Base-by-base conservation (phyloP, 2,329 filamentous ascomycete species). In the Penicillium brevicompactum region DNA sequence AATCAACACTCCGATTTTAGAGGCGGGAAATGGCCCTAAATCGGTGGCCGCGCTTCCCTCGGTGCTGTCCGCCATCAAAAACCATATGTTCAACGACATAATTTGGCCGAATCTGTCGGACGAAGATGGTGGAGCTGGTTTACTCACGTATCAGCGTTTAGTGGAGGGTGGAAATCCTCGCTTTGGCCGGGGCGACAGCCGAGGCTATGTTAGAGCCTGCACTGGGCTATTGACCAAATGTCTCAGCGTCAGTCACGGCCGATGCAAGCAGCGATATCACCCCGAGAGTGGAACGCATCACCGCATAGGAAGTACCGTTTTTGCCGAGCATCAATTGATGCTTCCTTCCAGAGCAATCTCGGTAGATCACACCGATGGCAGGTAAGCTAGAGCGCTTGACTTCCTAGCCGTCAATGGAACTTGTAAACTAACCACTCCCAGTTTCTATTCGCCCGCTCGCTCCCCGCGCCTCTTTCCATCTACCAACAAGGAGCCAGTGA, bases 91-190 rank as follows among this genome's bases (percentile, higher is more conserved):
- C 79, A 99, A 99, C 75, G 95, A 97, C 68, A 80, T 96, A 55
- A 96, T 97, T 51, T 99, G 94, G 94, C 94, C 94, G 0, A 99
- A 99, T 64, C 78, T 99, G 38, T 95, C 91, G 0, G 93, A 99
- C 68, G 94, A 99, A 75, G 94, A 96, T 71, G 92, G 92, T 32
- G 94, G 94, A 22, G 92, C 92, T 4, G 94, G 94, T 0, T 82
- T 99, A 27, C 86, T 99, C 32, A 96, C 91, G 0, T 97, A 96
- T 65, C 87, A 92, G 71, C 85, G 94, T 14, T 80, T 99, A 9
- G 87, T 91, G 5, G 92, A 97, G 70, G 93, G 92, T 10, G 93
- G 93, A 3, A 94, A 93, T 56, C 87, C 89, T 2, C 87, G 90
- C 24, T 79, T 96, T 6, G 92, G 92, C 2, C 87, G 91, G 58